phyloP scores from a whole-genome alignment of 768 basidiomycete genomes.

The Tulasnella sp. region DNA sequence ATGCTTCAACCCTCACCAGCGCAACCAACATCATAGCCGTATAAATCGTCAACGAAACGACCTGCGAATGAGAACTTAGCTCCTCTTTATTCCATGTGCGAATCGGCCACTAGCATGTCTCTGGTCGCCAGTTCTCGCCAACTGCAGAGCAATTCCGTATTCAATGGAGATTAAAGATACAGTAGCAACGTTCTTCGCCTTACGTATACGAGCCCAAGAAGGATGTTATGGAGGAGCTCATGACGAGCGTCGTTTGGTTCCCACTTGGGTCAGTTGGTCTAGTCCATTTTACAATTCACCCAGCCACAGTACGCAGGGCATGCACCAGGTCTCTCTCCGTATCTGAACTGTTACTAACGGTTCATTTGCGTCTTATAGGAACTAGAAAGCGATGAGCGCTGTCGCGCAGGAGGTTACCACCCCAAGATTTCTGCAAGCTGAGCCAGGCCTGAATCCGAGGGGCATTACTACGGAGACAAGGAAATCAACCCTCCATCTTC shows the following conservation, averaged over 20 bases:
- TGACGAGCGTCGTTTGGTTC: slow-evolving; percentile 82
- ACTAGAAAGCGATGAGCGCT: neutral
- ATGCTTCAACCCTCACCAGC: slow-evolving; percentile 93
- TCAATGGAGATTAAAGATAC: slow-evolving; percentile 99
- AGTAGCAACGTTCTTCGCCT: slow-evolving; percentile 97
- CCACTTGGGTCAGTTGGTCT: slow-evolving; percentile 38
- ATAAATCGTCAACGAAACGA: slow-evolving; percentile 57
- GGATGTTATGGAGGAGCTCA: slow-evolving; percentile 87
- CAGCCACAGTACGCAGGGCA: neutral
- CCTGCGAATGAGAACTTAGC: slow-evolving; percentile 61
- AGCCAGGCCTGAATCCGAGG: too few relatives aligned
- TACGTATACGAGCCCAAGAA: slow-evolving; percentile 96
- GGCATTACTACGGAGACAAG: neutral
- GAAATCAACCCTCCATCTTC: neutral
- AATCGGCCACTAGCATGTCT: slow-evolving; percentile 95
- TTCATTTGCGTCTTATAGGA: neutral
- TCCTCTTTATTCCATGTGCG: slow-evolving; percentile 97
- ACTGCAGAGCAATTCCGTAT: slow-evolving; percentile 81
- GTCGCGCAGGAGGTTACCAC: slow-evolving; percentile 11
- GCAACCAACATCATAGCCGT: slow-evolving; percentile 99
- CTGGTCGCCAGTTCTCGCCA: slow-evolving; percentile 91
- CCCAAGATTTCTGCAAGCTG: too few relatives aligned
- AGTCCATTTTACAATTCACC: neutral
- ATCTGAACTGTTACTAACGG: too few relatives aligned
- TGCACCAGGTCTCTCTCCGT: neutral